Evolutionary conservation across 345 rosid species (phyloP).

Genomic region (Bruguiera sexangula): DNA sequence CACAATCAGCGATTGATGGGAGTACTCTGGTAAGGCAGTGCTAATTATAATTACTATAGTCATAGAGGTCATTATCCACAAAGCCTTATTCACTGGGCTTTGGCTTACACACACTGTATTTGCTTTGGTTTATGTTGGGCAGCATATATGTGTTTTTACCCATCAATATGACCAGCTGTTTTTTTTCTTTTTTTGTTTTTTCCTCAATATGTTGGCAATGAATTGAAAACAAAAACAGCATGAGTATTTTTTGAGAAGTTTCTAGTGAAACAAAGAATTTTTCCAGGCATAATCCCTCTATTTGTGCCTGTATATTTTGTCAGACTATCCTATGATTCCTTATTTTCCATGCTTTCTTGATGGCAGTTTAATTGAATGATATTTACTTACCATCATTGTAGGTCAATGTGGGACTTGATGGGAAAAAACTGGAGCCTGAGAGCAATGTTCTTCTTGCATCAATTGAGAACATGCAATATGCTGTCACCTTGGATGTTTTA

Average conservation of each 20-base stretch:
- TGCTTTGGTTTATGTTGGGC: neutral
- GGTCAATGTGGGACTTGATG: constrained; percentile 78
- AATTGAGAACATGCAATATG: constrained; percentile 99
- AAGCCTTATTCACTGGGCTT: neutral
- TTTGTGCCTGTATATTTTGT: constrained; percentile 3
- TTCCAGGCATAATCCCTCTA: neutral
- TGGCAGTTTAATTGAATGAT: neutral
- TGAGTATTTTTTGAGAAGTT: neutral
- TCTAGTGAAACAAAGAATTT: neutral
- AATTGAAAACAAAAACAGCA: neutral
- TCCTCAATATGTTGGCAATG: neutral
- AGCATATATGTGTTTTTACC: neutral
- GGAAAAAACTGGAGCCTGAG: constrained; percentile 93
- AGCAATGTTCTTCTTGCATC: constrained; percentile 99
- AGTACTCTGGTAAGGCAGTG: constrained; percentile 57
- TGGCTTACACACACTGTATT: constrained; percentile 1
- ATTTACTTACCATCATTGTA: constrained; percentile 27
- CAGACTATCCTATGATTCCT: neutral
- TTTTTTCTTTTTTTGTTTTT: neutral
- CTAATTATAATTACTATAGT: neutral
- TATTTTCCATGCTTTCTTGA: neutral
- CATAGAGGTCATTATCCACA: neutral
- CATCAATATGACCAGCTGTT: neutral
- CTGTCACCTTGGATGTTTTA: constrained; percentile 91
- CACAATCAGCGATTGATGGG: constrained; percentile 95